Base-by-base conservation (phyloP, 2,329 filamentous ascomycete genomes). In the Acrodontium crateriforme region DNA sequence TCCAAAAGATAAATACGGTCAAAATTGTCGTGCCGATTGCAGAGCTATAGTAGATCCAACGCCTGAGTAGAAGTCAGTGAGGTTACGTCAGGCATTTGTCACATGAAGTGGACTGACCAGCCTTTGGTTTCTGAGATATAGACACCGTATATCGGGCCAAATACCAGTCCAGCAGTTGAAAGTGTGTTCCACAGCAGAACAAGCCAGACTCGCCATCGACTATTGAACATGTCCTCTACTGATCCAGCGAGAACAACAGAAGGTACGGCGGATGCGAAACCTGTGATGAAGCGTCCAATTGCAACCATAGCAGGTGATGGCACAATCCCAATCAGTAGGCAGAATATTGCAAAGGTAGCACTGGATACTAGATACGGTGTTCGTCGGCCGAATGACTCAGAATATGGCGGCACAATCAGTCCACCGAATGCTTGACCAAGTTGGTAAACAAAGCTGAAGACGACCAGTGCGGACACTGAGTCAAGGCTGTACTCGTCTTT, bases 191-290 rank as follows among this genome's bases (percentile, higher is more conserved):
- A 66, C 5, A 54, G 40, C 29, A 58, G 59, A 6, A 67, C 49
- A 9, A 60, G 41, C 60, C 59, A 65, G 6, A 65, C 55, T 9
- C 63, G 51, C n/a, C 47, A 48, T 29, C 51, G 49, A 10, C 53
- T 50, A 30, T 63, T 56, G 46, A 56, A 65, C 42, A 67, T 55
- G 34, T 67, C 62, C 33, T 67, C 63, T 17, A 66, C 53, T 27
- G 57, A 62, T 2, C 63, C 62, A 0, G 58, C 53, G 6, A 59
- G 55, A 5, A 66, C 59, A 13, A 61, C 58, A 0, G 59, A 54
- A 2, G 63, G 63, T 9, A 64, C 55, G 3, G 63, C 60, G 0
- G 62, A 63, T 7, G 60, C 42, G 4, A 62, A 37, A 0, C 63
- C 64, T 3, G 56, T 55, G 4, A 59, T 13, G 18, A 63, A 52